A percentile compares a stretch with the other conserved stretches of the same genome.
phyloP scores from a whole-genome alignment of 805 yeast genomes.

The Cyberlindnera xishuangbannaensis region DNA sequence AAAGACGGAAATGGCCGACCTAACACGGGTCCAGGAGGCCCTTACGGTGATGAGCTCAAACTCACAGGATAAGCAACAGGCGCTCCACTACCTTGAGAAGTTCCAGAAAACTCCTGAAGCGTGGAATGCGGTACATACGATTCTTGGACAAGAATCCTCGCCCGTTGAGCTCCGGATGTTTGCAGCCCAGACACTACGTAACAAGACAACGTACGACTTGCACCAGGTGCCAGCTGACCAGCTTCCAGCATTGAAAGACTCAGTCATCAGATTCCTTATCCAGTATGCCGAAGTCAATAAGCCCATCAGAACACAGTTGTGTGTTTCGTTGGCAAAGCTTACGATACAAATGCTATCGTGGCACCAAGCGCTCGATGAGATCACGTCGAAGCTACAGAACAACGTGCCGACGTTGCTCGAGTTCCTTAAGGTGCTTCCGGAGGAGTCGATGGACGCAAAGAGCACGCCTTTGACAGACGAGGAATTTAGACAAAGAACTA shows the following conservation, averaged over 20 bases:
- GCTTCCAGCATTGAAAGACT: conserved; percentile 57
- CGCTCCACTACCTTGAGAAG: conserved; percentile 56
- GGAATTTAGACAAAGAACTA: conserved; percentile 63
- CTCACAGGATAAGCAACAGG: conserved; percentile 32
- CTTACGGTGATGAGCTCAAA: conserved; percentile 23
- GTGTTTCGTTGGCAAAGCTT: conserved; percentile 75
- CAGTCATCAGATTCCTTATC: conserved; percentile 53
- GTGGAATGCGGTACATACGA: conserved; percentile 64
- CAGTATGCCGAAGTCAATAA: conserved; percentile 41
- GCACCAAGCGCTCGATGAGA: conserved; percentile 65
- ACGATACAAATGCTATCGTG: conserved; percentile 74
- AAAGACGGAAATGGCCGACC: too few relatives aligned
- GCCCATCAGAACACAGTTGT: conserved; percentile 75
- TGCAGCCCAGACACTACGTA: conserved; percentile 86
- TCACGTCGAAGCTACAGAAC: conserved; percentile 43
- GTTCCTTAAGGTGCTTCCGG: conserved; percentile 84
- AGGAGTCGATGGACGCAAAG: conserved; percentile 76
- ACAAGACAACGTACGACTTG: conserved; percentile 79
- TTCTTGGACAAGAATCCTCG: conserved; percentile 33
- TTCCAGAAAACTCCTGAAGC: conserved; percentile 83
- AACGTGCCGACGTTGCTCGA: conserved; percentile 53
- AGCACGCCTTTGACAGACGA: conserved; percentile 76
- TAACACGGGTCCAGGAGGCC: conserved; percentile 21
- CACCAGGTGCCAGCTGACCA: conserved; percentile 62
- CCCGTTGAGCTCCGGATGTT: conserved; percentile 64